phyloP scores from a whole-genome alignment of 768 basidiomycete species.

The Podaxis sp. region DNA sequence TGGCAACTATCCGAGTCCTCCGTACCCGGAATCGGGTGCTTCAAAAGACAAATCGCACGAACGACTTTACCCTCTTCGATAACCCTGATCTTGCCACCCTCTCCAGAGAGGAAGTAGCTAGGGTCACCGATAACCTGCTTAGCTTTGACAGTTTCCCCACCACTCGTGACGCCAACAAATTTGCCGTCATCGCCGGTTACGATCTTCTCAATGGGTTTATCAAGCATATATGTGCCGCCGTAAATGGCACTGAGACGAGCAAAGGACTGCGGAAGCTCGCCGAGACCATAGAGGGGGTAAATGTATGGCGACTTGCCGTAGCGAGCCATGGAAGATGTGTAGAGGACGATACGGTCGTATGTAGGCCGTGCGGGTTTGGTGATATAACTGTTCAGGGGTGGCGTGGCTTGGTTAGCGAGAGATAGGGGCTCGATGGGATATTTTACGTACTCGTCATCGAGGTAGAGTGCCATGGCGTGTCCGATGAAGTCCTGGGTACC shows the following conservation, averaged over 20 bases:
- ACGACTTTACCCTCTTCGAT: slow-evolving; percentile 94
- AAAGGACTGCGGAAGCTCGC: slow-evolving; percentile 98
- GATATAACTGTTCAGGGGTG: slow-evolving; percentile 67
- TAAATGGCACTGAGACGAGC: slow-evolving; percentile 98
- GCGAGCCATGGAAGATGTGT: slow-evolving; percentile 97
- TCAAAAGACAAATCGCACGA: slow-evolving; percentile 95
- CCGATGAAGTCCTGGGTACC: slow-evolving; percentile 99
- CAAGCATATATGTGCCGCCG: slow-evolving; percentile 99
- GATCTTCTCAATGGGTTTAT: slow-evolving; percentile 90
- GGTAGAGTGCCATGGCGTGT: slow-evolving; percentile 97
- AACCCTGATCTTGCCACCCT: slow-evolving; percentile 79
- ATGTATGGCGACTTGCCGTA: slow-evolving; percentile 99
- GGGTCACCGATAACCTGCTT: slow-evolving; percentile 98
- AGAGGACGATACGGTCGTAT: slow-evolving; percentile 94
- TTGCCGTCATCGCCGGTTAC: slow-evolving; percentile 83
- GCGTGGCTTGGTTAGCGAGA: background rate
- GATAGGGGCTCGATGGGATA: slow-evolving; percentile 13
- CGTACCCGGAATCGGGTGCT: slow-evolving; percentile 97
- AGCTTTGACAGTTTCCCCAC: slow-evolving; percentile 90
- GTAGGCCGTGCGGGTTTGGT: slow-evolving; percentile 86
- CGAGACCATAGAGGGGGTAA: slow-evolving; percentile 97
- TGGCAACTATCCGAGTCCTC: slow-evolving; percentile 94
- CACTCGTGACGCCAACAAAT: slow-evolving; percentile 91
- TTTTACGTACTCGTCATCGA: slow-evolving; percentile 88
- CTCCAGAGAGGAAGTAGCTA: slow-evolving; percentile 88